Conservation (phyloP, 768 basidiomycete species). For the Pleurotus cornucopiae region DNA sequence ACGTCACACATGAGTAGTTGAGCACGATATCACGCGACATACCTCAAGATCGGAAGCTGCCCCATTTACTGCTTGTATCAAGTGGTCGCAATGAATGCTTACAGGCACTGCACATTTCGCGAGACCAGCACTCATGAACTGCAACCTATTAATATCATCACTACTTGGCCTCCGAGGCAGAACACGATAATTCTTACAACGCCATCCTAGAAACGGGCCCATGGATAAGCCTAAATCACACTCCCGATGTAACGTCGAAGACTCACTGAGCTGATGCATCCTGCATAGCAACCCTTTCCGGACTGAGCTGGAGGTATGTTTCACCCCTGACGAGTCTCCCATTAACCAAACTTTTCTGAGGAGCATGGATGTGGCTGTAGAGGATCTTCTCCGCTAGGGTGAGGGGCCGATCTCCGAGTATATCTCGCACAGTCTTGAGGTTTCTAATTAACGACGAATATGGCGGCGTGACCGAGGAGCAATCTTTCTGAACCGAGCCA, state of each 20-base stretch:
- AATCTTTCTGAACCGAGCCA: constrained; percentile 33
- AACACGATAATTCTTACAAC: constrained; percentile 41
- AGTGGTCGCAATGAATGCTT: constrained; percentile 96
- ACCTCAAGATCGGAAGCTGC: constrained; percentile 86
- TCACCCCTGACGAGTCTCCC: constrained; percentile 77
- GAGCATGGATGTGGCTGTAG: constrained; percentile 86
- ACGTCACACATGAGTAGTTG: constrained; percentile 2
- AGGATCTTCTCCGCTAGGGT: constrained; percentile 98
- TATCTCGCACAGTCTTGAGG: constrained; percentile 60
- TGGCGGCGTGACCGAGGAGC: constrained; percentile 75
- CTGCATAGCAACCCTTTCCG: constrained; percentile 97
- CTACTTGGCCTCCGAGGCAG: not conserved
- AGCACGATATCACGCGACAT: constrained; percentile 1
- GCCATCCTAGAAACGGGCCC: constrained; percentile 59
- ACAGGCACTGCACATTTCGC: constrained; percentile 79
- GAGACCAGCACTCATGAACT: constrained; percentile 97
- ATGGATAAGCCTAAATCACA: not conserved
- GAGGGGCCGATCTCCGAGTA: constrained; percentile 69
- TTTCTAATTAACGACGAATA: constrained; percentile 70
- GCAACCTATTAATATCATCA: constrained; percentile 49
- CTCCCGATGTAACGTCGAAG: too few species aligned
- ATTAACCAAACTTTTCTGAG: constrained; percentile 61
- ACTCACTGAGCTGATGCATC: constrained; percentile 88
- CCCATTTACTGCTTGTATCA: constrained; percentile 91
- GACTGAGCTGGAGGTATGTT: constrained; percentile 84